These are phyloP conservation scores for Dunaliella primolecta DNA, from an alignment of 139 green algal species.

Conservation along the genomic window DNA sequence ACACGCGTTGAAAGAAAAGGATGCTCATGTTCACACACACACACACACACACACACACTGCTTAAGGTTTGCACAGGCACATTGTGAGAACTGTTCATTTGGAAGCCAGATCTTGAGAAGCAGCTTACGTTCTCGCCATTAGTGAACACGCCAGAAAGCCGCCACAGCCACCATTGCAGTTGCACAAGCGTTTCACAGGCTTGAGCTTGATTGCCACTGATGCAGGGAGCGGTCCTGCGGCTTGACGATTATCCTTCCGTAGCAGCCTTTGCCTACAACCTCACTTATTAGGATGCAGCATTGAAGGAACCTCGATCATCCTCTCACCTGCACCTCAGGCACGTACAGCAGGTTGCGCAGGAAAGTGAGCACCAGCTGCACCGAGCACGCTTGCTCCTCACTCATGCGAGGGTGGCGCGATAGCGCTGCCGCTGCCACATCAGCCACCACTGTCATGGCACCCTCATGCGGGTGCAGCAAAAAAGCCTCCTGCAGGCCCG, in stretches of 20 bases:
- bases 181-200: neutral
- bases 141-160: no score
- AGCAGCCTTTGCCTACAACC: no score
- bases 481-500: neutral
- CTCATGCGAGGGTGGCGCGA: slow-evolving; percentile 64
- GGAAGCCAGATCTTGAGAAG: no score
- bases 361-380: slow-evolving; percentile 88
- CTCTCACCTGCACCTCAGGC: slow-evolving; percentile 38
- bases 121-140: no score
- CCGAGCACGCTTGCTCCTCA: slow-evolving; percentile 45
- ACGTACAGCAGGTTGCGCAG: slow-evolving; percentile 83
- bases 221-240: no score
- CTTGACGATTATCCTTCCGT: no score
- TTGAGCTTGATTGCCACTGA: neutral
- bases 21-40: neutral
- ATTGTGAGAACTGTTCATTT: no score
- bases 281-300: slow-evolving; percentile 26
- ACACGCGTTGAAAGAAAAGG: neutral
- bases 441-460: slow-evolving; percentile 34
- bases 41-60: no score
- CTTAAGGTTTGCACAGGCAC: no score
- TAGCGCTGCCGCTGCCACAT: slow-evolving; percentile 39
- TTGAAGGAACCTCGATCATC: neutral
- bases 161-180: no score
- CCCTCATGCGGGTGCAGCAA: slow-evolving; percentile 50